Percentiles rank a stretch among this genome's conserved stretches.
These are phyloP conservation scores for Hypoxylon sp. DNA, from an alignment of 2,329 filamentous ascomycete genomes.

Conservation along the genomic window DNA sequence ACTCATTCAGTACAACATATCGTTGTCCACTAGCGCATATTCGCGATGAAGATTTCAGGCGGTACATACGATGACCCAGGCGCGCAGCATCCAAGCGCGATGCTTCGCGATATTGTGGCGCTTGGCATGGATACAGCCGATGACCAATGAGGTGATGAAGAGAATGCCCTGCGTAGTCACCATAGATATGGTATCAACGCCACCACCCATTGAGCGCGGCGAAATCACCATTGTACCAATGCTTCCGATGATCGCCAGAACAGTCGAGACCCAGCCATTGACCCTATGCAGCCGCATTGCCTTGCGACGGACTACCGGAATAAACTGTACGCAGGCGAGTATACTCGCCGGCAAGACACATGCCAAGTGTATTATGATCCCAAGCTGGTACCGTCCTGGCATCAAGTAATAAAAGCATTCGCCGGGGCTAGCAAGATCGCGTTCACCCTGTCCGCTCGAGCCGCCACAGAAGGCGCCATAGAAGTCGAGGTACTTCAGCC, in stretches of 20 bases:
- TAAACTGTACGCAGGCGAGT: constrained; percentile 64
- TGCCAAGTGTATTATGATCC: constrained; percentile 64
- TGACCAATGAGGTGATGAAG: constrained; percentile 59
- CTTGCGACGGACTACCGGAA: constrained; percentile 64
- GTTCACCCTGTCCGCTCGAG: constrained; percentile 10
- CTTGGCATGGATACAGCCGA: constrained; percentile 72
- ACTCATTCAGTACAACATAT: background rate
- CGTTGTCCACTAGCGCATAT: background rate
- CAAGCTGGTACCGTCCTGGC: constrained; percentile 53
- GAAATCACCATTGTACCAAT: constrained; percentile 69
- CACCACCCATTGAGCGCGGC: constrained; percentile 68
- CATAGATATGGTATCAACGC: constrained; percentile 63
- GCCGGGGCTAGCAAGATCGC: constrained; percentile 51
- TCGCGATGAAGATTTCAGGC: background rate
- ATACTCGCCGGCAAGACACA: constrained; percentile 63
- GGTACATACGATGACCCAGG: constrained; percentile 63
- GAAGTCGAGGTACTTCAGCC: constrained; percentile 65
- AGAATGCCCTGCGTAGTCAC: constrained; percentile 62
- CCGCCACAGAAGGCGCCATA: constrained; percentile 56
- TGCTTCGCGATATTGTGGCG: constrained; percentile 74
- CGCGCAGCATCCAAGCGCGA: constrained; percentile 74
- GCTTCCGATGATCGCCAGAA: constrained; percentile 63
- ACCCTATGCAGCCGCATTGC: constrained; percentile 70
- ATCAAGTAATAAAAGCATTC: constrained; percentile 60
- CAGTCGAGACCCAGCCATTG: constrained; percentile 69